phyloP scores from a whole-genome alignment of 177 flowering plant genomes.

The Telopea speciosissima region DNA sequence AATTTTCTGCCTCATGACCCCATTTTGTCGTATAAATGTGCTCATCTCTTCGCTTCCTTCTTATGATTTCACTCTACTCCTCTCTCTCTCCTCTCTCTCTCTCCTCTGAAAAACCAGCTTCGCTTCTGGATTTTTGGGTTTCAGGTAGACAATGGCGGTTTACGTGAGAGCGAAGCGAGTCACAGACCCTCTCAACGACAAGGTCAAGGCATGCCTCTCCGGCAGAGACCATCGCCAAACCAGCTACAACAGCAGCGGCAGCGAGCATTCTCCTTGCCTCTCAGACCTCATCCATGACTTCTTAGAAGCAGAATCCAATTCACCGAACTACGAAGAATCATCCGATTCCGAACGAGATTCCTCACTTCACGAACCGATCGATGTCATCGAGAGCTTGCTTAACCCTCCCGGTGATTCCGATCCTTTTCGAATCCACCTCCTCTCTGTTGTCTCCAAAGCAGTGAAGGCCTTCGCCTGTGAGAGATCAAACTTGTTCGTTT shows the following conservation, averaged over 20 bases:
- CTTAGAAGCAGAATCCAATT: conserved; percentile 30
- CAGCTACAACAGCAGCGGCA: conserved; percentile 56
- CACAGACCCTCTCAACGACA: conserved; percentile 55
- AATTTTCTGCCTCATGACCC: too few species aligned
- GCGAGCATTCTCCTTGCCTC: conserved; percentile 57
- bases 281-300: conserved; percentile 57
- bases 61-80: not conserved
- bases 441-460: conserved; percentile 37
- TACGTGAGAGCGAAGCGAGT: conserved; percentile 36
- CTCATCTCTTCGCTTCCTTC: not conserved
- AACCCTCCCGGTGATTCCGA: conserved; percentile 19
- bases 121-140: not conserved
- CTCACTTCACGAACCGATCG: conserved; percentile 16
- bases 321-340: not conserved
- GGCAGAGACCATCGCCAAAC: conserved; percentile 17
- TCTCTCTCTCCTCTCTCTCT: too few species aligned
- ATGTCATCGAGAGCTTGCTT: conserved; percentile 9
- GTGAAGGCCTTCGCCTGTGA: conserved; percentile 24
- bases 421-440: conserved; percentile 24
- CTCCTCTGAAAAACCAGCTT: not conserved
- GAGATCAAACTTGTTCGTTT: conserved; percentile 18
- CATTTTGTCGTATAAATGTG: not conserved
- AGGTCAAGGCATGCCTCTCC: conserved; percentile 45
- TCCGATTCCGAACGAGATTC: conserved; percentile 32
- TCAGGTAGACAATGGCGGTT: conserved; percentile 15